A percentile compares a stretch with the other conserved stretches of the same genome.
Evolutionary conservation across 208 protist genomes (phyloP).

Genomic region (Trypanosoma theileri): DNA sequence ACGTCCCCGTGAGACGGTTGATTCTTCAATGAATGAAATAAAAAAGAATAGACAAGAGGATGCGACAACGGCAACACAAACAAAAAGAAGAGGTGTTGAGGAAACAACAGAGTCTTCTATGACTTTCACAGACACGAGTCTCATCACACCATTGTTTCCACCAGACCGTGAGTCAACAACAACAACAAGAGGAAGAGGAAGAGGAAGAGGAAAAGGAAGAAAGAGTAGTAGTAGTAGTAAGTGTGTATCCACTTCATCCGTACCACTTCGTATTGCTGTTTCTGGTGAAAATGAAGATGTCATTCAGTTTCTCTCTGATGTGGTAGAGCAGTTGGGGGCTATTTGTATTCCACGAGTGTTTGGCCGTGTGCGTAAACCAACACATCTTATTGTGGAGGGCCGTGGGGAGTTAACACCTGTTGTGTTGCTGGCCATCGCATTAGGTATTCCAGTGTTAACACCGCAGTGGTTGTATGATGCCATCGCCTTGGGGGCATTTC

Average conservation of each 20-base stretch:
- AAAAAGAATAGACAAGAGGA: background rate
- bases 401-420: constrained; percentile 43
- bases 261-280: constrained; percentile 29
- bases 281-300: constrained; percentile 11
- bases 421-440: constrained; percentile 52
- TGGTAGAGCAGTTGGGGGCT: constrained; percentile 63
- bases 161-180: background rate
- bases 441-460: constrained; percentile 59
- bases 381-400: constrained; percentile 25
- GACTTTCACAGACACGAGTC: constrained; percentile 30
- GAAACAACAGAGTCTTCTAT: constrained; percentile 10
- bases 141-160: constrained; percentile 24
- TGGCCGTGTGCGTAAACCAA: constrained; percentile 27
- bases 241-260: background rate
- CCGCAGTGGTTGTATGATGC: constrained; percentile 77
- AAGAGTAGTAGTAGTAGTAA: background rate
- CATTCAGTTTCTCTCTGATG: constrained; percentile 41
- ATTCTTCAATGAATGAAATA: no score
- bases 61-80: background rate
- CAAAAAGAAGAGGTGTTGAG: background rate
- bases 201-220: background rate
- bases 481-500: constrained; percentile 50
- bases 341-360: constrained; percentile 24
- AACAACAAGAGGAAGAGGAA: background rate
- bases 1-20: no score